Evolutionary conservation across 148 eudicot species (phyloP).

Genomic region (Drosera capensis): DNA sequence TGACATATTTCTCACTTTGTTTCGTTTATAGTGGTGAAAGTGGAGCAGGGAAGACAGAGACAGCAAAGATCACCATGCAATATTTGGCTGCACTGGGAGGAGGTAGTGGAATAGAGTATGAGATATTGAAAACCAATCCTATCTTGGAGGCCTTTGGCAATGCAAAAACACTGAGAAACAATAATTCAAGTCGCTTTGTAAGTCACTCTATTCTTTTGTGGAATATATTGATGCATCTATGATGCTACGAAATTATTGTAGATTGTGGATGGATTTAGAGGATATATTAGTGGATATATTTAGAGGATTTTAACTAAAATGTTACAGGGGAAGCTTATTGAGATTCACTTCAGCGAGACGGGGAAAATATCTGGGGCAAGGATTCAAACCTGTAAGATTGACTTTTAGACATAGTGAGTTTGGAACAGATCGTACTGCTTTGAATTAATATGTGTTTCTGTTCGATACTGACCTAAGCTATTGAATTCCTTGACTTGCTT

Average conservation of each 20-base stretch:
- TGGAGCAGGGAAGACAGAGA: slow-evolving; percentile 98
- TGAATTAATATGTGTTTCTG: not conserved
- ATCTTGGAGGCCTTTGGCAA: slow-evolving; percentile 97
- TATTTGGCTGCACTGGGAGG: slow-evolving; percentile 98
- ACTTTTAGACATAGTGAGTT: slow-evolving; percentile 6
- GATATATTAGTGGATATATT: too few relatives aligned
- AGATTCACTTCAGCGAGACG: slow-evolving; percentile 93
- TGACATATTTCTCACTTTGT: slow-evolving; percentile 4
- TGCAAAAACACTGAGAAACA: slow-evolving; percentile 84
- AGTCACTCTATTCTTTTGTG: slow-evolving; percentile 16
- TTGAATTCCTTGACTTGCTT: slow-evolving; percentile 4
- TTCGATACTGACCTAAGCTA: slow-evolving; percentile 9
- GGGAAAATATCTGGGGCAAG: slow-evolving; percentile 96
- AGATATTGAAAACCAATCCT: slow-evolving; percentile 83
- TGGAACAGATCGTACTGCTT: slow-evolving; percentile 2
- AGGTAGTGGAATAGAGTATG: slow-evolving; percentile 92
- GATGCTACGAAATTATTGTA: too few relatives aligned
- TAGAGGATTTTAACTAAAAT: slow-evolving; percentile 6
- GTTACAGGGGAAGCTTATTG: slow-evolving; percentile 91
- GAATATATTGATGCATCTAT: not conserved
- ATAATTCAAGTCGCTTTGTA: slow-evolving; percentile 98
- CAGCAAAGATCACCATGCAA: slow-evolving; percentile 99
- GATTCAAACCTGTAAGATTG: slow-evolving; percentile 87
- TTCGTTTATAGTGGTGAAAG: slow-evolving; percentile 69
- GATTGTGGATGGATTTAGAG: too few relatives aligned